phyloP scores from a whole-genome alignment of 129 eudicot species.

The Mikania micrantha region DNA sequence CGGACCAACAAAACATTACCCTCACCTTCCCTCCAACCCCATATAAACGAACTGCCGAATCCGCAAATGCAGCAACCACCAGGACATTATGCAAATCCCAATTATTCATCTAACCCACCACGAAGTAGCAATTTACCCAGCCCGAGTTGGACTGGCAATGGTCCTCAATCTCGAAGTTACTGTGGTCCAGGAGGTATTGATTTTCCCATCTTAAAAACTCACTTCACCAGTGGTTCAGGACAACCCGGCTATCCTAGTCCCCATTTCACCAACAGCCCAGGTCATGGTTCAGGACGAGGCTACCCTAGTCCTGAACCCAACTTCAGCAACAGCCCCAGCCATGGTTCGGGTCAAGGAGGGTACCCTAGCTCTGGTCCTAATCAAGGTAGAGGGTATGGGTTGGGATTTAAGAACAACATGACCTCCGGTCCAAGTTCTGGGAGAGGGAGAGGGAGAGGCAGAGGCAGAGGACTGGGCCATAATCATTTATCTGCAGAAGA shows the following conservation, averaged over 20 bases:
- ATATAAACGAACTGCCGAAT: constrained; percentile 25
- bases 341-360: constrained; percentile 30
- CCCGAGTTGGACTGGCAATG: constrained; percentile 29
- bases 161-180: constrained; percentile 19
- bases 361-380: constrained; percentile 27
- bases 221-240: constrained; percentile 16
- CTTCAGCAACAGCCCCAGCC: constrained; percentile 29
- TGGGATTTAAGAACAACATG: constrained; percentile 22
- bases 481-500: constrained; percentile 46
- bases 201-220: constrained; percentile 25
- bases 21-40: constrained; percentile 39
- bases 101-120: constrained; percentile 33
- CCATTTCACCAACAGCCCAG: constrained; percentile 11
- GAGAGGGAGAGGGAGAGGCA: constrained; percentile 44
- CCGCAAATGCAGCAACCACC: constrained; percentile 39
- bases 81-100: constrained; percentile 31
- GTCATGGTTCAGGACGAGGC: constrained; percentile 28
- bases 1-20: constrained; percentile 24
- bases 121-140: constrained; percentile 32
- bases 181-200: constrained; percentile 14
- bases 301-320: constrained; percentile 25
- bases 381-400: constrained; percentile 49
- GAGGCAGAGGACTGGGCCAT: constrained; percentile 42
- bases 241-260: constrained; percentile 28
- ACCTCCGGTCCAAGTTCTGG: constrained; percentile 31